Base-by-base conservation (phyloP, 2,329 filamentous ascomycete genomes). In the Fusarium multiceps region DNA sequence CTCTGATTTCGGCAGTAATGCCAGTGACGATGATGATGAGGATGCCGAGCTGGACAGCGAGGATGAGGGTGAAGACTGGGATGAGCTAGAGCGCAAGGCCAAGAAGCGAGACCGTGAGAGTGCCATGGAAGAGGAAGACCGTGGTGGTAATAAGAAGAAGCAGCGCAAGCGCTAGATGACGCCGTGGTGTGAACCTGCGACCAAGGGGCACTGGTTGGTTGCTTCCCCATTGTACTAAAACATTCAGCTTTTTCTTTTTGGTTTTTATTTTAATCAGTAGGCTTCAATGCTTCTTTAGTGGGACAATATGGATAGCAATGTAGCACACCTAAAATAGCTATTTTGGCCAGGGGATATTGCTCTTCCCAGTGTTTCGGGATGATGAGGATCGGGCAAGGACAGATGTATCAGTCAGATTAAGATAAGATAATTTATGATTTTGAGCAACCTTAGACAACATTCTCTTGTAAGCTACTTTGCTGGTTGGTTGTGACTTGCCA, bases 1-100 rank as follows among this genome's bases (percentile, higher is more conserved):
- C 62, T 96, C 92, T 21, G 94, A 98, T 67, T 98, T 96, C 77
- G 94, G 97, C 75, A 95, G 95, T 76, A 94, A 97, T 75, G 92
- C 91, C 2, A 92, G 89, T 23, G 92, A 91, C 4, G 92, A 95
- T 68, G 95, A 93, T 30, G 94, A 95, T 14, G 92, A 93, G 13
- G 80, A 82, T 32, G 89, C 86, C 50, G 92, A 92, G 21, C 85
- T 88, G 20, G 79, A 80, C 59, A 89, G 88, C 45, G 92, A 94
- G 9, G 92, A 90, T 70, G 92, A 90, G 69, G 92, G 92, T 50
- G 92, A 98, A 78, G 93, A 97, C 77, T 98, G 95, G 95, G 94
- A 98, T 78, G 94, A 97, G 80, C 79, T 98, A 63, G 95, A 98
- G 83, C 90, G 91, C 80, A 97, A 97, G 85, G 94, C 91, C 5